Evolutionary conservation across 371 early-diverging fungal genomes (phyloP), one percentile per base, ranked within the genome.

Genomic region (Apophysomyces sp.): DNA sequence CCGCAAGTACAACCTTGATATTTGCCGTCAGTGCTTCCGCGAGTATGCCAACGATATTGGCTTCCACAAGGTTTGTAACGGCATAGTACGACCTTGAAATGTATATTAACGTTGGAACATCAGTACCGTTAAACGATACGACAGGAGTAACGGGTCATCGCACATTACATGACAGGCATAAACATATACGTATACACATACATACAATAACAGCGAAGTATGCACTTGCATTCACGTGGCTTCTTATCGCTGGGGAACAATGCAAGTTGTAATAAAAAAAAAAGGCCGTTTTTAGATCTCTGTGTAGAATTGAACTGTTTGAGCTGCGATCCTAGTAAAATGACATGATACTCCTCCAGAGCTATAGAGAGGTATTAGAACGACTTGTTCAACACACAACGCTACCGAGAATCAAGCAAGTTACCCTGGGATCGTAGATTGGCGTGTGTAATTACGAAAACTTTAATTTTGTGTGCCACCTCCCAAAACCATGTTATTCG

Each of bases 11-110:
- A 89, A 87, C 65, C 86, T 99, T 63, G 90, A 96, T 88, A 84
- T 99, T 67, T 99, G 99, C 93, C 94, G 99, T 88, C 97, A 98
- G 87, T 99, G 99, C 89, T 98, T 99, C 93, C 97, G 98, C 79
- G 96, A 98, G 85, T 92, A 98, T 85, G 86, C 98, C 76, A 81
- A 81, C 63, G 96, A 95, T 79, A 98, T 99, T 84, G 99, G 99
- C 69, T 99, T 99, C 89, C 82, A 85, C 83, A 97, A 97, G 94
- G 89, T 61, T 44, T 44, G 49, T 44, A 21, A 44, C 21, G 21
- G 24, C n/a, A 9, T 18, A 7, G 41, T 44, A 16, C 49, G n/a
- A 11, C n/a, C 27, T 21, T 44, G 26, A 21, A 21, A 18, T 21
- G 8, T 44, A 9, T 21, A n/a, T n/a, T n/a, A n/a, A n/a, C n/a